Percentiles rank a stretch among this genome's conserved stretches.
Evolutionary conservation across 2,329 filamentous ascomycete species (phyloP).

Genomic region (Apiospora sp.): DNA sequence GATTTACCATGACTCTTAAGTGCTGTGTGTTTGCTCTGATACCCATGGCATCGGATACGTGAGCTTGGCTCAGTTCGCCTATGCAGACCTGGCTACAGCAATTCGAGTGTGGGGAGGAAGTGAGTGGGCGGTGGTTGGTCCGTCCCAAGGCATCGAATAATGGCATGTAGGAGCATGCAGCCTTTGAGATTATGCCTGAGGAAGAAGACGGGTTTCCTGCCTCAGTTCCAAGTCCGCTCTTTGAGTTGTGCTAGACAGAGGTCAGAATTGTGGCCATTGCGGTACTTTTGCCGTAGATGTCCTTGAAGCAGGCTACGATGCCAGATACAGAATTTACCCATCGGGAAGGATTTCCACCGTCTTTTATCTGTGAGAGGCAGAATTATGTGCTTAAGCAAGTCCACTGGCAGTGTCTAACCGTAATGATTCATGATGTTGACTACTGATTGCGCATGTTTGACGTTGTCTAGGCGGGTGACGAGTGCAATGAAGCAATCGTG

Average conservation of each 20-base stretch:
- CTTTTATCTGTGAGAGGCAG: neutral
- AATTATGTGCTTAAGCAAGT: neutral
- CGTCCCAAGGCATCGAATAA: neutral
- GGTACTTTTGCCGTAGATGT: too few species aligned
- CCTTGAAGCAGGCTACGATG: neutral
- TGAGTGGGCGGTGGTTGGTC: too few species aligned
- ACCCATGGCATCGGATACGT: neutral
- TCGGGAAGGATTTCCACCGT: neutral
- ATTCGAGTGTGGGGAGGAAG: neutral
- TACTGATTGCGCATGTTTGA: neutral
- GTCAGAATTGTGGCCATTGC: too few species aligned
- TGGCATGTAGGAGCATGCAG: neutral
- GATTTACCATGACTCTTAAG: neutral
- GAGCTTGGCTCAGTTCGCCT: neutral
- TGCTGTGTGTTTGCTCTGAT: neutral
- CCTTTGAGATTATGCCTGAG: neutral
- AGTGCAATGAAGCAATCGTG: neutral
- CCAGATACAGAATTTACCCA: too few species aligned
- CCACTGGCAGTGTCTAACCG: neutral
- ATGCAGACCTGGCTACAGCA: neutral
- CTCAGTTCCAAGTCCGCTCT: too few species aligned
- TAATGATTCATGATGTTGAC: neutral
- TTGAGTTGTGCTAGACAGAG: too few species aligned
- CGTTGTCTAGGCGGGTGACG: neutral
- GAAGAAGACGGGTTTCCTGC: neutral